Base-by-base conservation (phyloP, 371 early-diverging fungal genomes). In the Nosema muscidifuracis region DNA sequence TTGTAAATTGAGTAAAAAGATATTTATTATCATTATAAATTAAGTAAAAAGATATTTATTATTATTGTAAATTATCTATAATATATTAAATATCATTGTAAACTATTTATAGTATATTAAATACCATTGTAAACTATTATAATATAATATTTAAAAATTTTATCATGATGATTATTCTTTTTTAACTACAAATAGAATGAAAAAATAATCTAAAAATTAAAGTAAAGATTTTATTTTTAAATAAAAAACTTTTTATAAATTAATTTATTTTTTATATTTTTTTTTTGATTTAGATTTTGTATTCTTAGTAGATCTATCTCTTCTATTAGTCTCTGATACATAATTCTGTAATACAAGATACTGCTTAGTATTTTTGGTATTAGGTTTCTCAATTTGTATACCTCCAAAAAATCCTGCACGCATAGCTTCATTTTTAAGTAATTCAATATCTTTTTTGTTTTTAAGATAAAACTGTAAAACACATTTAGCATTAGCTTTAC, bases 391-490 rank as follows among this genome's bases (percentile, higher is more conserved):
- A 12, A 95, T 88, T 1, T 95, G 89, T 7, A 97, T 79, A 71
- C 97, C 96, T 58, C 97, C 97, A 60, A 89, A 88, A 79, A 98
- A 94, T 67, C 97, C 95, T 80, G 89, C 89, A 66, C 87, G 85
- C 77, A 89, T 87, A 2, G 96, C 92, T 7, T 86, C 85, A 53
- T 88, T 86, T 79, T 90, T 89, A 64, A 97, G 89, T 81, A 95
- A 81, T 70, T 95, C 90, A 61, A 94, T 87, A 82, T 98, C 95
- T 71, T 89, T 86, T 64, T 92, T 90, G 81, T 89, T 91, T 79
- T 95, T 93, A 0, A 95, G 94, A 83, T 97, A 97, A 77, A 97
- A 95, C 85, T 98, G 99, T 82, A 97, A 92, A 13, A 96, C 89
- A 26, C 94, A 94, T 42, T 91, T 86, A 9, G 92, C 92, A 4